phyloP scores from a whole-genome alignment of 2,329 filamentous ascomycete species.

The Ophiocordyceps australis region DNA sequence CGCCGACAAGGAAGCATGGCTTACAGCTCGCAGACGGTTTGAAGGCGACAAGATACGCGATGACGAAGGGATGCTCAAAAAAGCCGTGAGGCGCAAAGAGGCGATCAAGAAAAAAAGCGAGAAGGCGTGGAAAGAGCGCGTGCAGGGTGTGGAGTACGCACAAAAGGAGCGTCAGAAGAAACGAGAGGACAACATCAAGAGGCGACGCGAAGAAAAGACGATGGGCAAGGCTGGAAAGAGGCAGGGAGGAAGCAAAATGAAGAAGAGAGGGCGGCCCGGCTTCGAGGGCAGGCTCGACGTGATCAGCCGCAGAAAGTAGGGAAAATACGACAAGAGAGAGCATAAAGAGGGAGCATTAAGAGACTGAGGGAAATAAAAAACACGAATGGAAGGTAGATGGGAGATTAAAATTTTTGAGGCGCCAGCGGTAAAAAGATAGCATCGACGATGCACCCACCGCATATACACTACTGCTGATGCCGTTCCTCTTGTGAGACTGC shows the following conservation, averaged over 20 bases:
- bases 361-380: too few species aligned
- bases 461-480: too few species aligned
- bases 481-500: too few species aligned
- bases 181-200: conserved; percentile 59
- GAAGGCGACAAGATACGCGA: conserved; percentile 83
- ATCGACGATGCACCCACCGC: too few species aligned
- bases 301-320: conserved; percentile 28
- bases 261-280: conserved; percentile 39
- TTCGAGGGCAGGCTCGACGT: conserved; percentile 52
- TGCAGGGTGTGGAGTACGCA: conserved; percentile 54
- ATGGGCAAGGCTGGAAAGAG: conserved; percentile 40
- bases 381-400: too few species aligned
- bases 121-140: conserved; percentile 65
- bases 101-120: conserved; percentile 79
- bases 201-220: conserved; percentile 56
- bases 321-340: background rate
- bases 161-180: conserved; percentile 70
- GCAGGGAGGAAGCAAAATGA: conserved; percentile 26
- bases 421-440: too few species aligned
- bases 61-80: conserved; percentile 75
- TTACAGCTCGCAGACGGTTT: conserved; percentile 73
- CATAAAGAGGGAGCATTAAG: too few species aligned
- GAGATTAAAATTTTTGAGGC: too few species aligned
- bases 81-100: conserved; percentile 87
- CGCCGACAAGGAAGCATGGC: conserved; percentile 85